A percentile compares a stretch with the other conserved stretches of the same genome.
Conservation (phyloP, 208 protist species). For the Hexamita inflata region DNA sequence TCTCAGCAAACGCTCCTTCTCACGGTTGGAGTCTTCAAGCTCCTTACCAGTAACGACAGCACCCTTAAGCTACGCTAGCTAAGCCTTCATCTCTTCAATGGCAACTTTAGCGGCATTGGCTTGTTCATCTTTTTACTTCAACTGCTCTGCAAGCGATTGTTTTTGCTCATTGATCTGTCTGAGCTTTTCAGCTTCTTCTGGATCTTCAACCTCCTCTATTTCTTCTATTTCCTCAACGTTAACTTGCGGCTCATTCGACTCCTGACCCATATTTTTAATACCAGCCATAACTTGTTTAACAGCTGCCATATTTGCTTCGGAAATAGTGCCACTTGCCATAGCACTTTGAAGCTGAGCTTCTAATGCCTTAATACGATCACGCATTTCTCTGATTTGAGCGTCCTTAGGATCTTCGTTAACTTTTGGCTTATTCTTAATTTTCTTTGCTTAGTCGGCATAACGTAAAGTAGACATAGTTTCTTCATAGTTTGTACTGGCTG, state of each 20-base stretch:
- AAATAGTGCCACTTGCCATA: neutral
- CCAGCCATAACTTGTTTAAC: neutral
- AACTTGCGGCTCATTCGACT: neutral
- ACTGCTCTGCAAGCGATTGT: neutral
- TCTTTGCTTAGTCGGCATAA: slow-evolving; percentile 26
- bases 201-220: neutral
- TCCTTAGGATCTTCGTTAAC: slow-evolving; percentile 25
- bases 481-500: slow-evolving; percentile 44
- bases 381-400: neutral
- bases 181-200: neutral
- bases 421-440: slow-evolving; percentile 30
- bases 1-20: neutral
- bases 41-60: neutral
- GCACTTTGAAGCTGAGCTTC: neutral
- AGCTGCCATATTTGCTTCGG: neutral
- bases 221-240: neutral
- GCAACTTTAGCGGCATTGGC: neutral
- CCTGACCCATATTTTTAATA: neutral
- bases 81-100: neutral
- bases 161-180: neutral
- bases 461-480: slow-evolving; percentile 36
- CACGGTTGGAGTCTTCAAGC: neutral
- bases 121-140: neutral
- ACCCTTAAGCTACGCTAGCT: neutral
- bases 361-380: neutral